phyloP scores from a whole-genome alignment of 768 basidiomycete species.

The Polyporus arcularius region DNA sequence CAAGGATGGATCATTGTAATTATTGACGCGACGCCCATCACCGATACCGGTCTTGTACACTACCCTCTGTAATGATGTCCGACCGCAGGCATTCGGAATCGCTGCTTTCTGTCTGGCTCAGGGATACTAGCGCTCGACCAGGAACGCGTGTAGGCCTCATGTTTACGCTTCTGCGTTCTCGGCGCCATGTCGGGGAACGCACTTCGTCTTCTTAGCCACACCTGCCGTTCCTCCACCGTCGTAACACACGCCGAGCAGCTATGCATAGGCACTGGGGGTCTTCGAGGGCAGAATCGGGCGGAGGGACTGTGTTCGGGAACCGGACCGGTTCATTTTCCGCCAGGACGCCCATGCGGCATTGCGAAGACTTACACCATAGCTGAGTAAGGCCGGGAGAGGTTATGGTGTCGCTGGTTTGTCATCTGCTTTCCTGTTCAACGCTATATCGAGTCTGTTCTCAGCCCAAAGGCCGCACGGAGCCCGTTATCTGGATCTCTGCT shows the following conservation, averaged over 20 bases:
- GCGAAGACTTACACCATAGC: slow-evolving; percentile 20
- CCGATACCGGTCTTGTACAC: too few species aligned
- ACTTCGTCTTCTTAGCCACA: slow-evolving; percentile 1
- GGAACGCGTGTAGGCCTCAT: slow-evolving; percentile 8
- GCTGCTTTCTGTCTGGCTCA: not conserved
- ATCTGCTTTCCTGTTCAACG: slow-evolving; percentile 13
- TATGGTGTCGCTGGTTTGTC: slow-evolving; percentile 3
- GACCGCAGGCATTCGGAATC: not conserved
- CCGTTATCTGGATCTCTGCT: not conserved
- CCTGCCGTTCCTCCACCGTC: not conserved
- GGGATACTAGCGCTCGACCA: not conserved
- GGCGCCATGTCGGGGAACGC: slow-evolving; percentile 8
- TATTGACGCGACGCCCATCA: not conserved
- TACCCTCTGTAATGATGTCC: too few species aligned
- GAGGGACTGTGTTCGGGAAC: slow-evolving; percentile 1
- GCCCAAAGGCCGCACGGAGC: slow-evolving; percentile 1
- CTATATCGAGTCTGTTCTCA: slow-evolving; percentile 11
- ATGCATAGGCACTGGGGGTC: too few species aligned
- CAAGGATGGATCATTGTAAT: not conserved
- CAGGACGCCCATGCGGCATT: slow-evolving; percentile 3
- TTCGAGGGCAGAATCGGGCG: not conserved
- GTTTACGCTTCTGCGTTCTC: slow-evolving; percentile 10
- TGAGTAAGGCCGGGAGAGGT: slow-evolving; percentile 12
- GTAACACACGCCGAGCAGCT: not conserved
- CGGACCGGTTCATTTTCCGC: slow-evolving; percentile 14